These are phyloP conservation scores for Schwanniomyces occidentalis DNA, from an alignment of 805 yeast genomes.

Conservation along the genomic window DNA sequence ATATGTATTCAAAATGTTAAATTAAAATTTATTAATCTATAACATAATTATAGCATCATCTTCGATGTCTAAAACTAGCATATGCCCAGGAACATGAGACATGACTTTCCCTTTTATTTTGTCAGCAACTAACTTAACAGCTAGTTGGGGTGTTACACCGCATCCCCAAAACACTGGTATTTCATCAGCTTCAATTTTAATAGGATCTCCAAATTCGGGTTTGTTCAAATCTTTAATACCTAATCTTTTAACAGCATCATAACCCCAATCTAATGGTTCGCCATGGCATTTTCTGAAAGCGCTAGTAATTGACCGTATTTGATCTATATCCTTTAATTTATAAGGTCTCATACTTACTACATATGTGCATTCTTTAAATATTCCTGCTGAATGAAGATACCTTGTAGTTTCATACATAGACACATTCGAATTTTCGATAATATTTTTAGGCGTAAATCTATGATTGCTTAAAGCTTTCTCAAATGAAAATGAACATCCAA, in stretches of 20 bases:
- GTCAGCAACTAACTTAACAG: slow-evolving; percentile 25
- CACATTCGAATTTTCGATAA: slow-evolving; percentile 5
- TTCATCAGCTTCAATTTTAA: slow-evolving; percentile 30
- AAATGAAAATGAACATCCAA: slow-evolving; percentile 45
- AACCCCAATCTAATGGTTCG: slow-evolving; percentile 45
- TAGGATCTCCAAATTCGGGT: slow-evolving; percentile 40
- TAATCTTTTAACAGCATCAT: slow-evolving; percentile 32
- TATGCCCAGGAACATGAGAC: slow-evolving; percentile 37
- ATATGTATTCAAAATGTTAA: too few species aligned
- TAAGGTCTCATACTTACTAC: slow-evolving; percentile 47
- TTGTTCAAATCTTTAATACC: slow-evolving; percentile 30
- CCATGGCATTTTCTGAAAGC: slow-evolving; percentile 36
- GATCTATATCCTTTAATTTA: slow-evolving; percentile 23
- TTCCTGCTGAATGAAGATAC: slow-evolving; percentile 8
- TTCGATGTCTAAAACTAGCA: slow-evolving; percentile 33
- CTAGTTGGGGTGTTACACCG: slow-evolving; percentile 43
- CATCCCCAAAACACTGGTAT: slow-evolving; percentile 48
- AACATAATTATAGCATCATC: slow-evolving; percentile 18
- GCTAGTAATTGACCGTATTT: slow-evolving; percentile 30
- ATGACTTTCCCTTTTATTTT: slow-evolving; percentile 28
- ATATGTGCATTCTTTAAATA: slow-evolving; percentile 14
- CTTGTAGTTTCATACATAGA: slow-evolving; percentile 10
- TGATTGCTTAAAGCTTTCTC: slow-evolving; percentile 30
- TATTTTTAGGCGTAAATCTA: slow-evolving; percentile 30
- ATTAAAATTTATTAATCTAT: too few species aligned